Conservation (phyloP, 164 flowering plant genomes). For the Chimonanthus praecox region DNA sequence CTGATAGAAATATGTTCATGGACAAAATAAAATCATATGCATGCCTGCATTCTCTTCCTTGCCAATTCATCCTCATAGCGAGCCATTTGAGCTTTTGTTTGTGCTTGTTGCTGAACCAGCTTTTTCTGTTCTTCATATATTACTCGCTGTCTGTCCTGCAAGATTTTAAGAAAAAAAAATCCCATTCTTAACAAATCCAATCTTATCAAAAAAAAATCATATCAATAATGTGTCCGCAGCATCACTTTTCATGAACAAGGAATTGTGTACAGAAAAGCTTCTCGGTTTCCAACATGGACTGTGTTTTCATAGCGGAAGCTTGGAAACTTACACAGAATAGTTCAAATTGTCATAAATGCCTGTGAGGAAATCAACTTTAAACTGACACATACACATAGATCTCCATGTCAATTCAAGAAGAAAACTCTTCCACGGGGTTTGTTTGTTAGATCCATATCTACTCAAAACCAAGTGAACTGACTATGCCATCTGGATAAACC, state of each 20-base stretch:
- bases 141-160: constrained; percentile 76
- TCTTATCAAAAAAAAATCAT: no score
- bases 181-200: neutral
- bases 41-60: constrained; percentile 87
- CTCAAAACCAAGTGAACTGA: neutral
- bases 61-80: constrained; percentile 89
- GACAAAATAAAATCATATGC: neutral
- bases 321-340: no score
- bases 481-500: no score
- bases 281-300: neutral
- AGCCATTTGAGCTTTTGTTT: constrained; percentile 79
- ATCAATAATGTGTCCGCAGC: no score
- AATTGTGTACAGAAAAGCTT: neutral
- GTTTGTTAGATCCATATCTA: neutral
- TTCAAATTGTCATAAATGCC: neutral
- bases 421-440: neutral
- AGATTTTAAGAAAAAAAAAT: neutral
- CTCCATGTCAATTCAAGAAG: neutral
- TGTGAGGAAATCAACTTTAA: neutral
- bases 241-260: neutral
- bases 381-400: neutral
- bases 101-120: constrained; percentile 72
- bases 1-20: neutral
- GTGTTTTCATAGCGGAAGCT: neutral
- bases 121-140: constrained; percentile 77